A percentile compares a stretch with the other conserved stretches of the same genome.
Conservation (phyloP, 2,329 filamentous ascomycete genomes). For the Ophiostoma pallidulum region DNA sequence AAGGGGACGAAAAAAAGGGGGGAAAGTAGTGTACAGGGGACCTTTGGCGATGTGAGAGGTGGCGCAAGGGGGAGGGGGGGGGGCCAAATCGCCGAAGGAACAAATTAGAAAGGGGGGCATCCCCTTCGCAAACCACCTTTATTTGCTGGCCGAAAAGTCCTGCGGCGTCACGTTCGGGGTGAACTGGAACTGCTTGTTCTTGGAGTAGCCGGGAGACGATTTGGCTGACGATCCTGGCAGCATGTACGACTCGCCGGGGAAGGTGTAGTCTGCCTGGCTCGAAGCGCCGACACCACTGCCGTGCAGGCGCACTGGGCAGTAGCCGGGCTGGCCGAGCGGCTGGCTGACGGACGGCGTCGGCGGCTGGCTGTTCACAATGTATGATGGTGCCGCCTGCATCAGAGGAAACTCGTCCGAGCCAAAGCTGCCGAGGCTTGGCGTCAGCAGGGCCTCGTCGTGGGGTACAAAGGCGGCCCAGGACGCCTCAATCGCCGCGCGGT, state of each 20-base stretch:
- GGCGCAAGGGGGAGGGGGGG: too few relatives aligned
- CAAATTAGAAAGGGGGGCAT: neutral
- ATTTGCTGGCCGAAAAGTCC: constrained; percentile 25
- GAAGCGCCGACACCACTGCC: constrained; percentile 25
- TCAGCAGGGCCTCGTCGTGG: constrained; percentile 40
- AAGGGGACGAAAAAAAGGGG: too few relatives aligned
- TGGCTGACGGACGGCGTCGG: constrained; percentile 40
- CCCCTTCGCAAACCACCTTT: too few relatives aligned
- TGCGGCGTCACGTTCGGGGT: constrained; percentile 37
- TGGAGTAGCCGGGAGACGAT: constrained; percentile 28
- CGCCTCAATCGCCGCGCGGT: constrained; percentile 29
- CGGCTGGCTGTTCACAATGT: constrained; percentile 39
- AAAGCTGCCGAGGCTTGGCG: constrained; percentile 36
- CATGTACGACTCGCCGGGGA: constrained; percentile 35
- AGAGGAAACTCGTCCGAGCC: constrained; percentile 36
- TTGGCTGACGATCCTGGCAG: constrained; percentile 26
- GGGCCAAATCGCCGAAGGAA: neutral
- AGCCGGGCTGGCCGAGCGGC: constrained; percentile 33
- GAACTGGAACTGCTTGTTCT: constrained; percentile 36
- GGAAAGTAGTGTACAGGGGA: too few relatives aligned
- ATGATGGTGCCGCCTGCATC: constrained; percentile 31
- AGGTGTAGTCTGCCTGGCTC: constrained; percentile 40
- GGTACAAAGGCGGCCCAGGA: constrained; percentile 26
- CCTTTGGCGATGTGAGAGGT: too few relatives aligned
- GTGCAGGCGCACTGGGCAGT: constrained; percentile 23